Evolutionary conservation across 2,329 filamentous ascomycete genomes (phyloP).

Genomic region (Cytospora leucostoma): DNA sequence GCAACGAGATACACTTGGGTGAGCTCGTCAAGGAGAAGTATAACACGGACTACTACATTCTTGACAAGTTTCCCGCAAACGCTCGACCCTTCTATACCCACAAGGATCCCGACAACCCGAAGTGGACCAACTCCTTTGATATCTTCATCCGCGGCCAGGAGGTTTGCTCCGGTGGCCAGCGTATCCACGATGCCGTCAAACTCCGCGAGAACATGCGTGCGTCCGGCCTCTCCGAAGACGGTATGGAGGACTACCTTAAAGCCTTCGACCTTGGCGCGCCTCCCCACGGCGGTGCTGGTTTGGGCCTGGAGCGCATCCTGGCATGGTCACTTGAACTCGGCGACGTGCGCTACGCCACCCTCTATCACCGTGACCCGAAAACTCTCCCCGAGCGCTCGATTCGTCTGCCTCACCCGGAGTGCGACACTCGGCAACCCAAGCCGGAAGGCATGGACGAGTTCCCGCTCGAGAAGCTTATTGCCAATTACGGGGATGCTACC

Average conservation of each 20-base stretch:
- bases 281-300: constrained; percentile 86
- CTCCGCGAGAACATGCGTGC: constrained; percentile 77
- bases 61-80: constrained; percentile 87
- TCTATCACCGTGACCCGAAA: constrained; percentile 87
- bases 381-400: constrained; percentile 71
- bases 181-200: constrained; percentile 78
- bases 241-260: constrained; percentile 87
- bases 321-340: constrained; percentile 84
- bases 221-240: constrained; percentile 73
- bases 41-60: constrained; percentile 86
- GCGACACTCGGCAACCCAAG: constrained; percentile 65
- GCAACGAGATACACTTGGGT: constrained; percentile 84
- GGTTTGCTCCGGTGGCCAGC: constrained; percentile 88
- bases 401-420: constrained; percentile 80
- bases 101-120: constrained; percentile 71
- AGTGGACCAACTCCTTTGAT: constrained; percentile 88
- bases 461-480: constrained; percentile 81
- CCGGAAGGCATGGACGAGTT: constrained; percentile 42
- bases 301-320: constrained; percentile 85
- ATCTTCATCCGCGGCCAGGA: constrained; percentile 94
- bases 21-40: constrained; percentile 84
- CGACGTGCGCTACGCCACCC: constrained; percentile 83
- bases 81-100: constrained; percentile 92
- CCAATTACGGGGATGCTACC: constrained; percentile 92
- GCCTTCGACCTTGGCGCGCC: constrained; percentile 88